Conservation (phyloP, 306 rosid species). For the Ammopiptanthus mongolicus region DNA sequence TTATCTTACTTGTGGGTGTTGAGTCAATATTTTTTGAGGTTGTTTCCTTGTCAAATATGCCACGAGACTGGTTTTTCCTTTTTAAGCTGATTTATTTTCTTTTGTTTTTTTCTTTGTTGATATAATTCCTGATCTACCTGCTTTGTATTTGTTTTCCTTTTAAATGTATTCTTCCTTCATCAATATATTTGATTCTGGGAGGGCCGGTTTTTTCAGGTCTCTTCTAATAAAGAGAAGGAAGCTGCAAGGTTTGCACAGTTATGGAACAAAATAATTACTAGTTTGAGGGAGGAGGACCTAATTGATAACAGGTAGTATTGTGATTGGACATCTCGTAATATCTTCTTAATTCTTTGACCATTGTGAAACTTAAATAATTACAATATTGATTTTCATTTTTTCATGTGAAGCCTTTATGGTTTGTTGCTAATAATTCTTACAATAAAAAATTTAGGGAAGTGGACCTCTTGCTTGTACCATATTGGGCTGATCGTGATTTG, state of each 20-base stretch:
- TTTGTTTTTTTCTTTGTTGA: not conserved
- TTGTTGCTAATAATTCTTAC: slow-evolving; percentile 1
- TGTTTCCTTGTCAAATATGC: not conserved
- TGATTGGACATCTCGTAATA: slow-evolving; percentile 2
- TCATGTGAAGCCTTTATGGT: not conserved
- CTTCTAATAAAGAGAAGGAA: slow-evolving; percentile 54
- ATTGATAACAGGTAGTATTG: slow-evolving; percentile 63
- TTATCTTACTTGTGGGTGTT: not conserved
- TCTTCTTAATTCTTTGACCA: slow-evolving; percentile 5
- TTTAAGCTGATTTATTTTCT: not conserved
- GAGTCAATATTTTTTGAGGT: not conserved
- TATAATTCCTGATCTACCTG: not conserved
- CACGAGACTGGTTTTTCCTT: not conserved
- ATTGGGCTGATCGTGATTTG: slow-evolving; percentile 70
- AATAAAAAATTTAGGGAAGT: slow-evolving; percentile 62
- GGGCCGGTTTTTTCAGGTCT: slow-evolving; percentile 42
- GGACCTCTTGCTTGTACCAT: slow-evolving; percentile 91
- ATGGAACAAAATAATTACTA: slow-evolving; percentile 82
- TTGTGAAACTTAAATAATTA: not conserved
- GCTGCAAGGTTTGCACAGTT: slow-evolving; percentile 91
- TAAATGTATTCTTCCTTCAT: not conserved
- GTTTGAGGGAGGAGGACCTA: slow-evolving; percentile 94
- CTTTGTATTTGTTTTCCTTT: not conserved
- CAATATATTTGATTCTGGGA: not conserved
- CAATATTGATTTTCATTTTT: not conserved